Conservation (phyloP, 768 basidiomycete genomes). For the Rhizopogon sp. region DNA sequence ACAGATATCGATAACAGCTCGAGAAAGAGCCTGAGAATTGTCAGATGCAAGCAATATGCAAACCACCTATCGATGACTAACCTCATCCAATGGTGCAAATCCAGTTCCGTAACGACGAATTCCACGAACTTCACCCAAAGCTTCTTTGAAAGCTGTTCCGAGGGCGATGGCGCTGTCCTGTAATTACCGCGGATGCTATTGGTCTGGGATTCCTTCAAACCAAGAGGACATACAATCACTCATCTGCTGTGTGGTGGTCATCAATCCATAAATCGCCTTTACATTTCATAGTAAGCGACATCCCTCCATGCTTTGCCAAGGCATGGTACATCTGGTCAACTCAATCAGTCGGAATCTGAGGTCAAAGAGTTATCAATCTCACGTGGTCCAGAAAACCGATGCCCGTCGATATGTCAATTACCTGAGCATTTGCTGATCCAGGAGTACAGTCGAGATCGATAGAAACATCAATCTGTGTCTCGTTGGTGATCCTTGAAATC, state of each 20-base stretch:
- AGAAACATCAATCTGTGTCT: slow-evolving; percentile 83
- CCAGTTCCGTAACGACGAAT: slow-evolving; percentile 95
- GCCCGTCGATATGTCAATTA: slow-evolving; percentile 84
- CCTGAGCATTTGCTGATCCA: slow-evolving; percentile 55
- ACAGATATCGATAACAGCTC: slow-evolving; percentile 98
- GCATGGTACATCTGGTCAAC: slow-evolving; percentile 88
- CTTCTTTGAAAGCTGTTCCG: slow-evolving; percentile 89
- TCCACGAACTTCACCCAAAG: slow-evolving; percentile 90
- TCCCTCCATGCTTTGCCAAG: slow-evolving; percentile 93
- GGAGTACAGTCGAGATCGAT: slow-evolving; percentile 80
- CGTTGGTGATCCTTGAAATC: slow-evolving; percentile 80
- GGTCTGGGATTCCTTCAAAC: slow-evolving; percentile 13
- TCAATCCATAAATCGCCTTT: slow-evolving; percentile 97
- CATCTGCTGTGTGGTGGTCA: slow-evolving; percentile 99
- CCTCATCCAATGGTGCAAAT: slow-evolving; percentile 96
- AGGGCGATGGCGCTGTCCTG: slow-evolving; percentile 88
- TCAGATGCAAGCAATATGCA: not conserved
- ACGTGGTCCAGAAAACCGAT: slow-evolving; percentile 99
- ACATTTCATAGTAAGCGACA: slow-evolving; percentile 88
- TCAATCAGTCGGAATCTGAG: slow-evolving; percentile 1
- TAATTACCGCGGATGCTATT: slow-evolving; percentile 23
- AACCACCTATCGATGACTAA: slow-evolving; percentile 27
- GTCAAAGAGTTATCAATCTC: slow-evolving; percentile 18
- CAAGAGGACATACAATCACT: slow-evolving; percentile 32
- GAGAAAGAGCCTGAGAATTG: slow-evolving; percentile 71